phyloP scores from a whole-genome alignment of 2,329 filamentous ascomycete species.

The Periconia digitata region DNA sequence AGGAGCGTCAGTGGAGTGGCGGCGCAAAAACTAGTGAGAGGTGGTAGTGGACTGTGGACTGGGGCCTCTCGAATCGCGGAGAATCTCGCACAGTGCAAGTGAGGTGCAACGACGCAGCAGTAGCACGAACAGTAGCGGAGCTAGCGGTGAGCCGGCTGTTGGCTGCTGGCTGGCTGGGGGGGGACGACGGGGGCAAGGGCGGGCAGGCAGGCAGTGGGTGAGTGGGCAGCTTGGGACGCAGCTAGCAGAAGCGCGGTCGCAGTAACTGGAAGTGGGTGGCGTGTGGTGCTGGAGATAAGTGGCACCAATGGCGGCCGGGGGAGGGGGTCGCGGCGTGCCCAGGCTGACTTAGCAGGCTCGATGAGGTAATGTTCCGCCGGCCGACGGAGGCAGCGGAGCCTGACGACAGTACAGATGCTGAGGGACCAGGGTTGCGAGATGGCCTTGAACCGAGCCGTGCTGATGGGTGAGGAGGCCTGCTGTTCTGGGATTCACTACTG shows the following conservation, averaged over 20 bases:
- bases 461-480: constrained; percentile 28
- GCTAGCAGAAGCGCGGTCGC: constrained; percentile 35
- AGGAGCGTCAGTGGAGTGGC: constrained; percentile 33
- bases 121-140: constrained; percentile 36
- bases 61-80: constrained; percentile 39
- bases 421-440: constrained; percentile 16
- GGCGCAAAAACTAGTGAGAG: constrained; percentile 17
- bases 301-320: constrained; percentile 34
- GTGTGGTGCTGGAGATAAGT: constrained; percentile 40
- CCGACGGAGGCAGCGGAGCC: constrained; percentile 16
- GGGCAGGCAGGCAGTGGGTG: constrained; percentile 35
- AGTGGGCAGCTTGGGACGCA: too few relatives aligned
- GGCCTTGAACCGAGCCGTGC: constrained; percentile 39
- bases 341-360: constrained; percentile 34
- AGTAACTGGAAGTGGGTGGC: constrained; percentile 32
- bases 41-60: constrained; percentile 2
- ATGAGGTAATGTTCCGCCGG: constrained; percentile 40
- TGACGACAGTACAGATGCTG: constrained; percentile 16
- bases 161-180: constrained; percentile 13
- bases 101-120: constrained; percentile 36
- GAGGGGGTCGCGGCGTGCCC: constrained; percentile 32
- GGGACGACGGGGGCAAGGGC: constrained; percentile 11
- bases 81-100: constrained; percentile 32
- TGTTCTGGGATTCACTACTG: constrained; percentile 32
- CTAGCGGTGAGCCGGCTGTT: constrained; percentile 33